Conservation (phyloP, 768 basidiomycete species). For the Naganishia friedmannii region DNA sequence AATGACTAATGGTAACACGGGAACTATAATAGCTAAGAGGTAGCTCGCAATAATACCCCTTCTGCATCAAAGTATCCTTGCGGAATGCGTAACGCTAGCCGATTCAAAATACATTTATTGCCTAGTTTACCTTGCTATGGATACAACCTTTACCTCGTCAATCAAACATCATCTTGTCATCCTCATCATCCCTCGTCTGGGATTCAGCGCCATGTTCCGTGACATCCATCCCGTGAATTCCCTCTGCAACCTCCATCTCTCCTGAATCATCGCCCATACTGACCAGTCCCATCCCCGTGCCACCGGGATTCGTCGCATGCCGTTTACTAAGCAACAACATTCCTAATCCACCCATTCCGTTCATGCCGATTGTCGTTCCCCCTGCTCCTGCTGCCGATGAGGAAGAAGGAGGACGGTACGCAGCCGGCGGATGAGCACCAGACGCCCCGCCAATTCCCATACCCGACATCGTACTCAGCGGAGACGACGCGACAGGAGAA, state of each 20-base stretch:
- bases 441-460: not conserved
- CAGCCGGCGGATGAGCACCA: not conserved
- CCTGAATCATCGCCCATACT: constrained; percentile 24
- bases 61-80: too few relatives aligned
- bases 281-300: constrained; percentile 27
- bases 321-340: constrained; percentile 71
- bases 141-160: constrained; percentile 1
- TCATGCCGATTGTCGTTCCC: constrained; percentile 41
- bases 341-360: constrained; percentile 67
- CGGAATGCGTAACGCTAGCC: not conserved
- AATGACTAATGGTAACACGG: too few relatives aligned
- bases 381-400: not conserved
- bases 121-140: not conserved
- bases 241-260: constrained; percentile 55
- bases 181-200: constrained; percentile 13
- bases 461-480: constrained; percentile 27
- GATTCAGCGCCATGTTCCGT: constrained; percentile 57
- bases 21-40: too few relatives aligned
- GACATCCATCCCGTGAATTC: constrained; percentile 70
- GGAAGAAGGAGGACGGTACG: constrained; percentile 25
- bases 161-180: constrained; percentile 27
- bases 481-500: constrained; percentile 31
- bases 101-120: constrained; percentile 7
- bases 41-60: too few relatives aligned
- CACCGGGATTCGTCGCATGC: constrained; percentile 24